Base-by-base conservation (phyloP, 2,329 filamentous ascomycete genomes). In the Claviceps maximensis region DNA sequence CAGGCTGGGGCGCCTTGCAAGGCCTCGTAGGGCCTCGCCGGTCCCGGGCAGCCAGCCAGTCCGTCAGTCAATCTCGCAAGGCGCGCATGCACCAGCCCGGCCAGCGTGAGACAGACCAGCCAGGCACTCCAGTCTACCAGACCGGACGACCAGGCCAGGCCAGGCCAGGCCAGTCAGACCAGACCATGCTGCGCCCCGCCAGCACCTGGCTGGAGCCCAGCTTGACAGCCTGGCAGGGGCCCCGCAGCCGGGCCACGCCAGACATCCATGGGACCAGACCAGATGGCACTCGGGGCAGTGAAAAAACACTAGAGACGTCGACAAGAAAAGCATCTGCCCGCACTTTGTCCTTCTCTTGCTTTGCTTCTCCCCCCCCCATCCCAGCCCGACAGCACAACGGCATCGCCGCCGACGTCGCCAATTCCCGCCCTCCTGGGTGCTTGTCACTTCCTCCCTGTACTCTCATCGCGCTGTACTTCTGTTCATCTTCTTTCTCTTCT, bases 361-460 rank as follows among this genome's bases (percentile, higher is more conserved):
- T 25, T 44, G 55, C 57, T 60, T 58, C 58, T 54, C 53, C 59
- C 59, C 56, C 58, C 57, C 55, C 57, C 60, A 55, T 57, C 58
- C 58, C 55, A 58, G 58, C 60, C 59, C 57, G 58, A 60, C 59
- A 59, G 56, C 60, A 57, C 58, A 57, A 61, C 59, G 59, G 60
- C 59, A 61, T 58, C 59, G 60, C 54, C 56, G 55, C 58, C 58
- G 60, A 60, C 56, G 55, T 58, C 58, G 58, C 57, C 58, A 54
- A 58, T 57, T 59, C 55, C 58, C 54, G 47, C 48, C 55, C 54
- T 41, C 55, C 55, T 57, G 56, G 57, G 52, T 58, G 53, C 53
- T 59, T 53, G 57, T 48, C 50, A 44, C 45, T 42, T 51, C 38
- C 33, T 49, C 50, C n/a, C 31, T 52, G 51, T 55, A 46, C 51